Evolutionary conservation across 345 rosid genomes (phyloP).

Genomic region (Erucastrum elatum): DNA sequence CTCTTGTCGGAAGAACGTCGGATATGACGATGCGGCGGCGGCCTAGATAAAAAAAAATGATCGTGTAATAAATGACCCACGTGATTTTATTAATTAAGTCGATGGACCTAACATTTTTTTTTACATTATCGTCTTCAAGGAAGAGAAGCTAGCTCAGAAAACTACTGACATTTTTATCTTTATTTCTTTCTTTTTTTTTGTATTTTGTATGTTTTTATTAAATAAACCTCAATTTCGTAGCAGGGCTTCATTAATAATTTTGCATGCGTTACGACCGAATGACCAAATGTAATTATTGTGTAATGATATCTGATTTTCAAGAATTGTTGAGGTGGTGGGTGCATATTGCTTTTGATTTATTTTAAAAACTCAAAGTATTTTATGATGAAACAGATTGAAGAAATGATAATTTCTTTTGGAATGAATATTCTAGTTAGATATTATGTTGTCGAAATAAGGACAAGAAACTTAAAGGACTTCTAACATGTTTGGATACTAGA

Average conservation of each 20-base stretch:
- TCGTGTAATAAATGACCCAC: conserved; percentile 19
- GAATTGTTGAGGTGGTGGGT: conserved; percentile 1
- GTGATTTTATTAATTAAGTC: conserved; percentile 20
- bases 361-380: neutral
- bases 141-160: conserved; percentile 8
- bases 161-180: conserved; percentile 9
- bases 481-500: neutral
- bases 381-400: conserved; percentile 1
- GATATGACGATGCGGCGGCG: conserved; percentile 10
- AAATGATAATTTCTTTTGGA: neutral
- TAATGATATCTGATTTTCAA: neutral
- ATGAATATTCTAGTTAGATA: neutral
- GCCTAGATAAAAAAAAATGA: neutral
- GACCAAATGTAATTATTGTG: neutral
- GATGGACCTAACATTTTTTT: conserved; percentile 6
- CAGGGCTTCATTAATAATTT: neutral
- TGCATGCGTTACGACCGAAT: neutral
- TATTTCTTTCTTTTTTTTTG: neutral
- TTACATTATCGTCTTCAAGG: neutral
- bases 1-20: conserved; percentile 43
- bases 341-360: neutral
- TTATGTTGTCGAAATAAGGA: neutral
- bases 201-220: neutral
- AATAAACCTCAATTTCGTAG: neutral
- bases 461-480: neutral